Conservation (phyloP, 2,329 filamentous ascomycete species). For the Colletotrichum sp. region DNA sequence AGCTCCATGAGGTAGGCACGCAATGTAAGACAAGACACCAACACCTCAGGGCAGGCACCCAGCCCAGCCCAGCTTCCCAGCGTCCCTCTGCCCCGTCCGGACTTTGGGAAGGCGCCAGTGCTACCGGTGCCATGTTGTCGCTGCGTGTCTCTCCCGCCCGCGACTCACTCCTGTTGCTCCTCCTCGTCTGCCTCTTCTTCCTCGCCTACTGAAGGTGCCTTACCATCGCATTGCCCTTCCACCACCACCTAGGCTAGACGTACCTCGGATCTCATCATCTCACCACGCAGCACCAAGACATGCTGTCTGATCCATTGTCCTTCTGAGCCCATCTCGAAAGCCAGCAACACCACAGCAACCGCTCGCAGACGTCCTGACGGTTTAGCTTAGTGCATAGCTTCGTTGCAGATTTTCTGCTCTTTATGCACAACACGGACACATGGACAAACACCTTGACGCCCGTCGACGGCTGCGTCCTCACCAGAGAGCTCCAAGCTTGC, state of each 20-base stretch:
- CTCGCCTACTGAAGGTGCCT: background rate
- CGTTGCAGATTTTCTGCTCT: background rate
- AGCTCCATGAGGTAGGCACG: background rate
- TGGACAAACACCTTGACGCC: background rate
- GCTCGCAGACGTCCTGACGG: background rate
- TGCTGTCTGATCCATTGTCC: background rate
- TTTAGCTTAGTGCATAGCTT: background rate
- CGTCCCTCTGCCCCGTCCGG: background rate
- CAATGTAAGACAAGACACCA: background rate
- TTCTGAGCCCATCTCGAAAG: background rate
- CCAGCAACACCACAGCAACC: background rate
- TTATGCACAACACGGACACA: conserved; percentile 1
- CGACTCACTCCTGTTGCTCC: background rate
- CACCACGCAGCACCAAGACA: background rate
- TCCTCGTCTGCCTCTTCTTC: background rate
- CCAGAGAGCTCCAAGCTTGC: background rate
- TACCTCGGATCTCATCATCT: background rate
- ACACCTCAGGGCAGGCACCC: background rate
- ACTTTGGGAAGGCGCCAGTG: background rate
- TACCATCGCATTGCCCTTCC: background rate
- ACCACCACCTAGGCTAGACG: background rate
- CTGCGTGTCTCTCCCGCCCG: background rate
- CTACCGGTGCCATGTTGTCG: background rate
- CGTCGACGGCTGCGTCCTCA: background rate
- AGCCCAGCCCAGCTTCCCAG: background rate